Evolutionary conservation across 805 yeast species (phyloP).

Genomic region (Suhomyces tanzawaensis): DNA sequence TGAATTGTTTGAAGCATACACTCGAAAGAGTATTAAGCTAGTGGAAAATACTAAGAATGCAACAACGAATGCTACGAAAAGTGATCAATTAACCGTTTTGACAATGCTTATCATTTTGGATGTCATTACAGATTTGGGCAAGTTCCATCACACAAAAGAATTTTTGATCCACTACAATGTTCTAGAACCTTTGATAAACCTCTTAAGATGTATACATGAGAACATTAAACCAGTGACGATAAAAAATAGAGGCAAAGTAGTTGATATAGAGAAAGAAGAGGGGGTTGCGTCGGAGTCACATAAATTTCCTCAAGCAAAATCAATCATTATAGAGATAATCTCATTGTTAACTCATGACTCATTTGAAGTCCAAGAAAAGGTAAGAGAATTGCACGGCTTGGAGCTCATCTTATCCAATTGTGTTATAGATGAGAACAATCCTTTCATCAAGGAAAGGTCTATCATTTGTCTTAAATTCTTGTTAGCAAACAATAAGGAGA

Average conservation of each 20-base stretch:
- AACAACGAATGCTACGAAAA: slow-evolving; percentile 9
- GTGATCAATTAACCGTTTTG: slow-evolving; percentile 4
- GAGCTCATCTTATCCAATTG: slow-evolving; percentile 76
- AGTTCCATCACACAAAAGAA: slow-evolving; percentile 39
- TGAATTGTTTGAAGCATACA: slow-evolving; percentile 24
- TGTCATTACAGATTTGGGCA: slow-evolving; percentile 40
- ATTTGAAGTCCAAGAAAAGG: slow-evolving; percentile 58
- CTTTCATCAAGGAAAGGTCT: slow-evolving; percentile 80
- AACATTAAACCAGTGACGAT: slow-evolving; percentile 24
- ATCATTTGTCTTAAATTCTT: slow-evolving; percentile 74
- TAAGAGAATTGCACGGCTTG: slow-evolving; percentile 65
- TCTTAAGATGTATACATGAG: slow-evolving; percentile 42
- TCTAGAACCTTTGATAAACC: slow-evolving; percentile 29
- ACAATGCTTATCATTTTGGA: slow-evolving; percentile 32
- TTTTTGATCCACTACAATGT: slow-evolving; percentile 42
- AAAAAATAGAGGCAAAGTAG: slow-evolving; percentile 21
- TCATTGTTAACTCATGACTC: slow-evolving; percentile 55
- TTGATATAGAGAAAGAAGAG: slow-evolving; percentile 20
- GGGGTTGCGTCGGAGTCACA: slow-evolving; percentile 19
- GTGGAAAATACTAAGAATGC: slow-evolving; percentile 1
- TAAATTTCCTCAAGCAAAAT: slow-evolving; percentile 57
- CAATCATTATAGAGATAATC: slow-evolving; percentile 63
- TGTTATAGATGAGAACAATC: slow-evolving; percentile 83
- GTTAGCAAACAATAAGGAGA: slow-evolving; percentile 58
- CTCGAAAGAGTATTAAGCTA: slow-evolving; percentile 6